These are phyloP conservation scores for Heimioporus sp. DNA, from an alignment of 768 basidiomycete species.

Conservation along the genomic window DNA sequence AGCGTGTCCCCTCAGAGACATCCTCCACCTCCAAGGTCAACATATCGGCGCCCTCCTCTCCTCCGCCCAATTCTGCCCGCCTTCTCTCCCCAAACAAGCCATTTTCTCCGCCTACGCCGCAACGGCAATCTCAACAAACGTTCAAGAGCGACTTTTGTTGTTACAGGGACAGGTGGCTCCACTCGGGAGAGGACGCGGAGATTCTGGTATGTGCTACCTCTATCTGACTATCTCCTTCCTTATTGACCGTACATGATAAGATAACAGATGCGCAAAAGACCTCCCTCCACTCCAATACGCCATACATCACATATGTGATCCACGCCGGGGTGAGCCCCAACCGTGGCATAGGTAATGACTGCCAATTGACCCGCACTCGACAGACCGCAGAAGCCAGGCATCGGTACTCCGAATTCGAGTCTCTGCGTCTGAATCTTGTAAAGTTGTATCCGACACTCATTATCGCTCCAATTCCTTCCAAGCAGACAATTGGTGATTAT, in stretches of 20 bases:
- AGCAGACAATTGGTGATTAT: slow-evolving; percentile 94
- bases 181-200: slow-evolving; percentile 80
- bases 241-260: slow-evolving; percentile 41
- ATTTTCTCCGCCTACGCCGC: slow-evolving; percentile 57
- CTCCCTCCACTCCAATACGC: slow-evolving; percentile 77
- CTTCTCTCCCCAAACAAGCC: slow-evolving; percentile 47
- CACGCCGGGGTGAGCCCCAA: slow-evolving; percentile 66
- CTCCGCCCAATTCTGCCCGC: slow-evolving; percentile 41
- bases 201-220: slow-evolving; percentile 55
- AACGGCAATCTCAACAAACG: slow-evolving; percentile 48
- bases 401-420: slow-evolving; percentile 97
- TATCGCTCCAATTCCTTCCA: slow-evolving; percentile 96
- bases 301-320: slow-evolving; percentile 95
- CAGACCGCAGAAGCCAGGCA: slow-evolving; percentile 83
- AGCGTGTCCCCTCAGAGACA: slow-evolving; percentile 34
- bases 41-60: slow-evolving; percentile 55
- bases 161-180: slow-evolving; percentile 68
- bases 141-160: slow-evolving; percentile 81
- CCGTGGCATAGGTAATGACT: slow-evolving; percentile 1
- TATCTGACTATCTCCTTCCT: neutral
- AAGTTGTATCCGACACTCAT: slow-evolving; percentile 95
- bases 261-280: slow-evolving; percentile 97
- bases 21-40: slow-evolving; percentile 37
- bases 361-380: slow-evolving; percentile 11
- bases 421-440: slow-evolving; percentile 75